These are phyloP conservation scores for Kwoniella bestiolae DNA, from an alignment of 768 basidiomycete genomes.

Conservation along the genomic window DNA sequence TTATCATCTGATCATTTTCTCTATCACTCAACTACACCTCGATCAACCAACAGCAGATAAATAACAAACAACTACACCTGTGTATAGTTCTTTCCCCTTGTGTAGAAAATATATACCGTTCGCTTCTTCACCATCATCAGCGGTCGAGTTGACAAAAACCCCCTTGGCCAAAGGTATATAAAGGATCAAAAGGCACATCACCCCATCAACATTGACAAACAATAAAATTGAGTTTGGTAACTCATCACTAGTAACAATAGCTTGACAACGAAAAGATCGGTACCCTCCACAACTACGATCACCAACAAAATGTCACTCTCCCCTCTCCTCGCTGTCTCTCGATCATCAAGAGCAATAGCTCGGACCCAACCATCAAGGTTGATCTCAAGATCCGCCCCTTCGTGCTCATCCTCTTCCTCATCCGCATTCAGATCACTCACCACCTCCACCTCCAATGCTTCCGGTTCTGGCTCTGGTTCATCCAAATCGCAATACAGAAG, in stretches of 20 bases:
- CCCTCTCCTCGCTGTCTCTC: background rate
- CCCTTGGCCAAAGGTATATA: no score
- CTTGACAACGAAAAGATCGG: slow-evolving; percentile 3
- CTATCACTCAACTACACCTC: background rate
- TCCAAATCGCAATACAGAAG: background rate
- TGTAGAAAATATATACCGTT: no score
- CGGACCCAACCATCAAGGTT: background rate
- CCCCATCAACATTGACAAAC: background rate
- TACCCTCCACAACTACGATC: background rate
- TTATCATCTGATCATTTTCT: background rate
- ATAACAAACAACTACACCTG: no score
- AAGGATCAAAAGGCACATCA: background rate
- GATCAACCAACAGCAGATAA: background rate
- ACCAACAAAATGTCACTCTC: slow-evolving; percentile 6
- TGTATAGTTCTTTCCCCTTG: no score
- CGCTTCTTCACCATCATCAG: no score
- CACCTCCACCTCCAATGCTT: background rate
- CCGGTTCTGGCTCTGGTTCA: background rate
- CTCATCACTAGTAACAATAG: no score
- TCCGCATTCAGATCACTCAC: background rate
- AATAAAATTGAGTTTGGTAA: no score
- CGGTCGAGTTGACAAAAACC: no score
- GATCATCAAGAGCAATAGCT: background rate
- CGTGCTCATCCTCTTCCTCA: slow-evolving; percentile 1
- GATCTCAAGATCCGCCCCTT: slow-evolving; percentile 15